These are phyloP conservation scores for Candida wancherniae DNA, from an alignment of 805 yeast genomes.

Conservation along the genomic window DNA sequence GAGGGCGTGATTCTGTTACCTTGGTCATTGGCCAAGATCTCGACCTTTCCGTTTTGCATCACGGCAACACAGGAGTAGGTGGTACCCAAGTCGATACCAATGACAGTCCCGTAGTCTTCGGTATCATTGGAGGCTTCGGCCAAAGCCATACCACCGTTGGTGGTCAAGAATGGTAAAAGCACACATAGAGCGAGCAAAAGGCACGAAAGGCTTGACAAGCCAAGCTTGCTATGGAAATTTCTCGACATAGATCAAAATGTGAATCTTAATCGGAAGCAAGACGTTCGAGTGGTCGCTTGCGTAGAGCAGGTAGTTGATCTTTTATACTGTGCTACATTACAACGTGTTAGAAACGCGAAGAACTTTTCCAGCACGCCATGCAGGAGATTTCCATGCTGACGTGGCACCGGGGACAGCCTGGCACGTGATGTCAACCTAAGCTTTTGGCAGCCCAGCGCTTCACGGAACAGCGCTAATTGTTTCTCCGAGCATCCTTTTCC, in stretches of 20 bases:
- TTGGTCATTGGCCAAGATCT: conserved; percentile 95
- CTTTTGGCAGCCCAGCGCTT: no score
- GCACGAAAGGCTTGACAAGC: conserved; percentile 27
- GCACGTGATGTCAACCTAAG: conserved; percentile 6
- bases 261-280: neutral
- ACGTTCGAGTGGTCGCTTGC: neutral
- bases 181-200: conserved; percentile 32
- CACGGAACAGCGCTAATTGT: no score
- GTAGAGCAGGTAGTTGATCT: conserved; percentile 1
- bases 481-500: no score
- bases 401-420: conserved; percentile 10
- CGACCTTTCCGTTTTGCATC: conserved; percentile 86
- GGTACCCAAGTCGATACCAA: conserved; percentile 97
- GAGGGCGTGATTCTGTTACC: conserved; percentile 98
- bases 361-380: conserved; percentile 10
- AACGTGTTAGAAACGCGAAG: conserved; percentile 17
- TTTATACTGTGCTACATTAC: conserved; percentile 7
- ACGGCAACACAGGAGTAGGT: conserved; percentile 96
- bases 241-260: conserved; percentile 1
- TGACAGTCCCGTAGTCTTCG: conserved; percentile 51
- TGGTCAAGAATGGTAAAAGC: conserved; percentile 34
- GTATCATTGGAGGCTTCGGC: conserved; percentile 22
- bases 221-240: conserved; percentile 14
- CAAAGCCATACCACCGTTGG: conserved; percentile 15
- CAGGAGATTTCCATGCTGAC: conserved; percentile 11